Base-by-base conservation (phyloP, 495 filamentous ascomycete genomes). In the Achaetomiella virescens region DNA sequence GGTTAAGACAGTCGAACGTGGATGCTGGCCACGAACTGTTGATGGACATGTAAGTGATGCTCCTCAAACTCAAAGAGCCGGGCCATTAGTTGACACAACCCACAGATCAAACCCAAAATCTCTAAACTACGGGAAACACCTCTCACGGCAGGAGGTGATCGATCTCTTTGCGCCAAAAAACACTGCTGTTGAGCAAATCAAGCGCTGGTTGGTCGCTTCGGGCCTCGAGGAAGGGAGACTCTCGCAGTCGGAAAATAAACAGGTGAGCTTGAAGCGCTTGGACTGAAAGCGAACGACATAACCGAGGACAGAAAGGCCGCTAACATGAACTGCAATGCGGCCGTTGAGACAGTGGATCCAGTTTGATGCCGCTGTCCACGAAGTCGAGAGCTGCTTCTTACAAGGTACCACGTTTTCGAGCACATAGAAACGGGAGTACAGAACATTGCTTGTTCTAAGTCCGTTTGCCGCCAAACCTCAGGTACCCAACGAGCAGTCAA, bases 71-170 rank as follows among this genome's bases (percentile, higher is more conserved):
- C 20, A 20, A 14, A 0, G 21, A 17, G 3, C 21, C 0, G 27
- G 11, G 5, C 38, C 54, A 90, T 60, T 61, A 51, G 87, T 90
- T 71, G 86, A 92, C 87, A 42, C n/a, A 38, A n/a, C 17, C 15
- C n/a, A n/a, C 82, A 95, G 76, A 84, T 95, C 72, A 81, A 86
- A 48, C 84, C 88, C 64, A 75, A 82, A 54, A 6, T 84, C 81
- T 0, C 61, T 69, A 6, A 78, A 74, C 38, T 84, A 78, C 59
- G 81, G 81, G 9, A 70, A 82, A 53, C 74, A 84, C 60, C 68
- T 79, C 73, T 72, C 68, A 3, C 51, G 67, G 17, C 40, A 74
- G 12, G 72, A 82, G 50, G 73, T 82, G 20, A 65, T 77, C 22
- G 74, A 82, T 12, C 64, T 80, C 3, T 84, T 82, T 65, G 73